Base-by-base conservation (phyloP, 2,329 filamentous ascomycete species). In the Stachybotrys chlorohalonatus region DNA sequence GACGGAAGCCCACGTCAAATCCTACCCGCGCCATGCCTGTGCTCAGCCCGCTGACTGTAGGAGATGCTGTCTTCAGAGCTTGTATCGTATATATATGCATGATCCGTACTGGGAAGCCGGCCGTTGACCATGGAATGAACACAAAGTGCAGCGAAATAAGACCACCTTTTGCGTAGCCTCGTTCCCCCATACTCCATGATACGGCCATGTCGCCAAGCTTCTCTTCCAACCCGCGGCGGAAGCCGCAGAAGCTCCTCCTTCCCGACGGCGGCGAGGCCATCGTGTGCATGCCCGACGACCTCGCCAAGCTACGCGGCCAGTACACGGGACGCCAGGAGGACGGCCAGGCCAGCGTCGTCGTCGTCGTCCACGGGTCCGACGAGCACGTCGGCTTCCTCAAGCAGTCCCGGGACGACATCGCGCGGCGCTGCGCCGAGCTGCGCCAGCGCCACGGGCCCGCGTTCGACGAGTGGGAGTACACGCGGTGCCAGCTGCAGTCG, bases 201-300 rank as follows among this genome's bases (percentile, higher is more conserved):
- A 47, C 31, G 48, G 31, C 11, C 30, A 62, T 66, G 64, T 62
- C 64, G 36, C 61, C 60, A 32, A 59, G 36, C 36, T 42, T 57
- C 16, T 54, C 59, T 17, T 53, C 58, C 5, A 50, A 56, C 47
- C 61, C 60, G 54, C 62, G 64, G 31, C 73, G 73, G 31, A 70
- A 74, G 36, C 68, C 81, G 0, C 72, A 76, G 24, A 77, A 83
- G 56, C 80, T 85, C 56, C 62, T 78, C 3, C 74, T 78, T 50
- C 81, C 82, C 0, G 71, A 79, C 63, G 83, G 83, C 31, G 74
- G 74, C 54, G 75, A 75, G 58, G 73, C 85, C 6, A 76, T 85
- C 54, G 77, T 84, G 52, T 79, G 79, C 7, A 67, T 76, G 1
- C 82, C 82, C 1, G 78, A 82, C 60, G 81, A 85, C 58, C 73